These are phyloP conservation scores for Sarcomyxa edulis DNA, from an alignment of 768 basidiomycete genomes.

Conservation along the genomic window DNA sequence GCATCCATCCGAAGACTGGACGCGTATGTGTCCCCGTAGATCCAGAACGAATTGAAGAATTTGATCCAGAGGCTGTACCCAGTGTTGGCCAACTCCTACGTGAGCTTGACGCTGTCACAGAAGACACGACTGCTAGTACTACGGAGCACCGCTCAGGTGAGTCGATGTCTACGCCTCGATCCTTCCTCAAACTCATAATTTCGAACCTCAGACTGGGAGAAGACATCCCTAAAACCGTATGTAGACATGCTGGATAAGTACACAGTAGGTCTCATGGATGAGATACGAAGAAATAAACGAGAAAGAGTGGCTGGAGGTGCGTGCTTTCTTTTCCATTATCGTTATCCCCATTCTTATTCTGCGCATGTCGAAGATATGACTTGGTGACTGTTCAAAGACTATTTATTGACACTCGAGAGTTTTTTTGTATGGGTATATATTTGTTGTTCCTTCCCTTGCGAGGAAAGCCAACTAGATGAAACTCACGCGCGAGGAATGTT, in stretches of 20 bases:
- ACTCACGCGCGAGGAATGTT: too few species aligned
- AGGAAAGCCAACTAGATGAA: too few species aligned
- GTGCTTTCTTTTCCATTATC: not conserved
- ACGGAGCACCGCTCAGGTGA: slow-evolving; percentile 23
- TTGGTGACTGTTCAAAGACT: too few species aligned
- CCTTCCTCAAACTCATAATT: not conserved
- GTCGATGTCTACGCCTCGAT: slow-evolving; percentile 9
- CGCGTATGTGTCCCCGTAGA: slow-evolving; percentile 93
- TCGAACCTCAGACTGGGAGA: slow-evolving; percentile 61
- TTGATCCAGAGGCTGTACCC: slow-evolving; percentile 83
- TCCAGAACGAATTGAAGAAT: slow-evolving; percentile 65
- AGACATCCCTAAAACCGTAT: slow-evolving; percentile 84
- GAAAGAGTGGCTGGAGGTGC: not conserved
- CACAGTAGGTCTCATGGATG: slow-evolving; percentile 48
- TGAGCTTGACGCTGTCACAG: slow-evolving; percentile 56
- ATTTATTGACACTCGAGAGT: too few species aligned
- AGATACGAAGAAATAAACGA: slow-evolving; percentile 27
- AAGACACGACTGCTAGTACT: slow-evolving; percentile 7
- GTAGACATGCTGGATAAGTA: slow-evolving; percentile 88
- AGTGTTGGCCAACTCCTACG: slow-evolving; percentile 79
- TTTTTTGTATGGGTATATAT: too few species aligned
- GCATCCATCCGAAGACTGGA: slow-evolving; percentile 94
- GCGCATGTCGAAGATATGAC: not conserved
- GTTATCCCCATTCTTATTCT: not conserved
- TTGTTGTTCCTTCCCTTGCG: too few species aligned